Evolutionary conservation across 441 rosid genomes (phyloP).

Genomic region (Mallotus repandus): DNA sequence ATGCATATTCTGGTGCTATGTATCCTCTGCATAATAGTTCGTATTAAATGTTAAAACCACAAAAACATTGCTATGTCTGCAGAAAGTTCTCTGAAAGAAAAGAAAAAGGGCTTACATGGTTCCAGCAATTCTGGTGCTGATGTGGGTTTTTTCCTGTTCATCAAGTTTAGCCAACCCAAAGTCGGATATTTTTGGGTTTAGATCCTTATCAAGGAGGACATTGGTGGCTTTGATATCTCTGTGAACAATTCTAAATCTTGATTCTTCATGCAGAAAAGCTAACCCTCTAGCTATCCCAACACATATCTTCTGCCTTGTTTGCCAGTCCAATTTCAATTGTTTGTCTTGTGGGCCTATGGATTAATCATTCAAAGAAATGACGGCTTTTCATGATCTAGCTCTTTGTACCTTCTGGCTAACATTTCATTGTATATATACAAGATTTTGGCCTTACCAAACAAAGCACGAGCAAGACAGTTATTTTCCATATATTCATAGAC

Average conservation of each 20-base stretch:
- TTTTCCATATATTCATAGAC: constrained; percentile 54
- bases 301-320: constrained; percentile 55
- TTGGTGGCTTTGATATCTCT: constrained; percentile 77
- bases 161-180: constrained; percentile 75
- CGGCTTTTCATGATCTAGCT: background rate
- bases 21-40: constrained; percentile 40
- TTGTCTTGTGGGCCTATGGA: constrained; percentile 32
- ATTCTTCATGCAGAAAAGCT: constrained; percentile 69
- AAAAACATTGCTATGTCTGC: background rate
- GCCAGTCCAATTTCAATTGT: constrained; percentile 56
- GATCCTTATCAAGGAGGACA: constrained; percentile 60
- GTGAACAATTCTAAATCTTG: constrained; percentile 60
- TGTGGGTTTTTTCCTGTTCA: constrained; percentile 70
- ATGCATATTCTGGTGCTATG: constrained; percentile 69
- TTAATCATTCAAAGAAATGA: constrained; percentile 10
- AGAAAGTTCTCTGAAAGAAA: background rate
- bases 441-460: background rate
- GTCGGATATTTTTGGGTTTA: constrained; percentile 67
- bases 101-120: constrained; percentile 46
- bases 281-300: constrained; percentile 62
- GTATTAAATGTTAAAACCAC: background rate
- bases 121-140: constrained; percentile 78
- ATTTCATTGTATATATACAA: too few relatives aligned
- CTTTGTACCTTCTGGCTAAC: background rate
- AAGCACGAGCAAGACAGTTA: constrained; percentile 14